Evolutionary conservation across 371 early-diverging fungal species (phyloP), one percentile per base, ranked within the genome.

Genomic region (Syncephalastrum racemosum): DNA sequence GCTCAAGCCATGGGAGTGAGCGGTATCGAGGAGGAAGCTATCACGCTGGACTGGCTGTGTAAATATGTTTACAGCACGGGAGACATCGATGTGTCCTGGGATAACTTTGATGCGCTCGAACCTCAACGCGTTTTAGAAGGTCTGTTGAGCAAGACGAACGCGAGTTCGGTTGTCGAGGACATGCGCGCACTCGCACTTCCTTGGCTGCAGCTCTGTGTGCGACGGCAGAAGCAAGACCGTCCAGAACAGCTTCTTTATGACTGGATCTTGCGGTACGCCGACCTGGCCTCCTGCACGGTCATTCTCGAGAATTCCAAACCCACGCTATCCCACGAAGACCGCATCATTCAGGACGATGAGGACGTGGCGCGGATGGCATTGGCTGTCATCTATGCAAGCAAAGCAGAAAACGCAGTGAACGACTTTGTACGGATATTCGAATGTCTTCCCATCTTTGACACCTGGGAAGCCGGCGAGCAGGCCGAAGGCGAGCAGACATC

Each of bases 221-320:
- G 46, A 46, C 41, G 18, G 50, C 14, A 48, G 18, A 49, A 13
- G 45, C 16, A 18, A 50, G 50, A 63, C 45, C 24, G 54, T 10
- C 49, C 41, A 12, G 57, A 60, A 39, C 57, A 66, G 64, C 36
- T 78, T 40, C 39, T 78, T 7, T 81, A 79, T 50, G 72, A 73
- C 5, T 84, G 75, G 75, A 50, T 81, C 14, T 54, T 82, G 25
- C 67, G 54, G n/a, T 19, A 59, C 8, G 58, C 67, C 2, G 65
- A 66, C 1, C 65, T 86, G 4, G 78, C 81, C 14, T 76, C 82
- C 76, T 77, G 76, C 18, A 82, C 80, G n/a, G 59, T 62, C 2
- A 66, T 86, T 0, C 62, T 83, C 25, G 85, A 88, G 46, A 66
- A 71, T 0, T 86, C 87, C 0, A 85, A 83, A 42, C 87, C 85